A percentile compares a stretch with the other conserved stretches of the same genome.
phyloP scores from a whole-genome alignment of 2,329 filamentous ascomycete genomes.

The Bimuria novae-zelandiae region DNA sequence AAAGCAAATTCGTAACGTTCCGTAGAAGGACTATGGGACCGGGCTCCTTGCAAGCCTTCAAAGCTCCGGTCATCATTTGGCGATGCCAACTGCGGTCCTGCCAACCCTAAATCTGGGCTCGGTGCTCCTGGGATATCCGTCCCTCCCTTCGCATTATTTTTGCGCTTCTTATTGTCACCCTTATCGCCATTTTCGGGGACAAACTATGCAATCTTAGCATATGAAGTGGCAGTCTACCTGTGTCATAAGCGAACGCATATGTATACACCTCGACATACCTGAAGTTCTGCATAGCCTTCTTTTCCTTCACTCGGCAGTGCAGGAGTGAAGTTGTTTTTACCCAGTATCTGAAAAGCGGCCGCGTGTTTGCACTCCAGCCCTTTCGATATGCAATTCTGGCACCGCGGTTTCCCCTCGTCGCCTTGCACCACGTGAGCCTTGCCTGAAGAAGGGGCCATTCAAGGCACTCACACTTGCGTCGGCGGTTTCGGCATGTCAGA shows the following conservation, averaged over 20 bases:
- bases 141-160: background rate
- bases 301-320: conserved; percentile 21
- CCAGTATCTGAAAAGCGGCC: conserved; percentile 53
- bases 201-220: conserved; percentile 13
- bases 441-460: conserved; percentile 16
- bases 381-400: conserved; percentile 54
- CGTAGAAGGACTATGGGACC: conserved; percentile 13
- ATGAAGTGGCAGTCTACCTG: background rate
- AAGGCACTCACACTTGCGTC: conserved; percentile 51
- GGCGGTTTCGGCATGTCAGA: conserved; percentile 54
- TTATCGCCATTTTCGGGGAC: conserved; percentile 6
- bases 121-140: background rate
- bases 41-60: background rate
- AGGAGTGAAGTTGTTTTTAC: conserved; percentile 55
- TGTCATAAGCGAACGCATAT: no score
- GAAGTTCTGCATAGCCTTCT: conserved; percentile 21
- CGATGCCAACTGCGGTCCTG: background rate
- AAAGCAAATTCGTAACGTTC: conserved; percentile 28
- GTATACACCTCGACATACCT: conserved; percentile 13
- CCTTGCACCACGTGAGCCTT: conserved; percentile 41
- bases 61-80: background rate
- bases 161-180: background rate
- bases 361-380: conserved; percentile 57
- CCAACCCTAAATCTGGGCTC: background rate
- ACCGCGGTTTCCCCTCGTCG: conserved; percentile 57